Conservation (phyloP, 2,329 filamentous ascomycete genomes). For the Fusarium nygamai region DNA sequence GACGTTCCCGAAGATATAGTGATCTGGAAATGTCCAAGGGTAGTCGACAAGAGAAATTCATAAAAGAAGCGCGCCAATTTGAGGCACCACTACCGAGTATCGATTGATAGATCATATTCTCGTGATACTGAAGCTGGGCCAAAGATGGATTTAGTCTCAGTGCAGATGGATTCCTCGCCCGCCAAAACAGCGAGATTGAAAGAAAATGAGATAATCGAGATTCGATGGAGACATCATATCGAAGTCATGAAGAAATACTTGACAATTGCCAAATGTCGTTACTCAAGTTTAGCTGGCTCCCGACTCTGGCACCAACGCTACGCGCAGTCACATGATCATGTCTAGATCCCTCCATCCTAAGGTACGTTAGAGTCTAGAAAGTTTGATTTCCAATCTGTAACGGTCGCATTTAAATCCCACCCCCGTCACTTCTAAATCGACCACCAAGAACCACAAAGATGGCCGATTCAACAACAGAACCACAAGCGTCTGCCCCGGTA, state of each 20-base stretch:
- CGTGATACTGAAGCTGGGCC: background rate
- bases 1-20: background rate
- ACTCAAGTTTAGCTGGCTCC: background rate
- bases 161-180: background rate
- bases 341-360: slow-evolving; percentile 20
- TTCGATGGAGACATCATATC: background rate
- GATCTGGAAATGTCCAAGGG: background rate
- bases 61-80: background rate
- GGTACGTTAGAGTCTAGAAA: background rate
- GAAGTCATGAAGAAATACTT: background rate
- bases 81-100: background rate
- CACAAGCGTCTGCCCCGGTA: slow-evolving; percentile 65
- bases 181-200: background rate
- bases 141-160: background rate
- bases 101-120: background rate
- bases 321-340: slow-evolving; percentile 28
- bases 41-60: no score
- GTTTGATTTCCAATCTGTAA: slow-evolving; percentile 31
- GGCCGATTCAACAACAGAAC: slow-evolving; percentile 33
- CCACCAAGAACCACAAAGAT: slow-evolving; percentile 11
- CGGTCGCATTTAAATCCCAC: background rate
- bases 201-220: background rate
- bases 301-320: background rate
- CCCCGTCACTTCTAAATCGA: background rate
- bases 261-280: background rate